Evolutionary conservation across 1,284 basidiomycete genomes (phyloP).

Genomic region (Naganishia cerealis): DNA sequence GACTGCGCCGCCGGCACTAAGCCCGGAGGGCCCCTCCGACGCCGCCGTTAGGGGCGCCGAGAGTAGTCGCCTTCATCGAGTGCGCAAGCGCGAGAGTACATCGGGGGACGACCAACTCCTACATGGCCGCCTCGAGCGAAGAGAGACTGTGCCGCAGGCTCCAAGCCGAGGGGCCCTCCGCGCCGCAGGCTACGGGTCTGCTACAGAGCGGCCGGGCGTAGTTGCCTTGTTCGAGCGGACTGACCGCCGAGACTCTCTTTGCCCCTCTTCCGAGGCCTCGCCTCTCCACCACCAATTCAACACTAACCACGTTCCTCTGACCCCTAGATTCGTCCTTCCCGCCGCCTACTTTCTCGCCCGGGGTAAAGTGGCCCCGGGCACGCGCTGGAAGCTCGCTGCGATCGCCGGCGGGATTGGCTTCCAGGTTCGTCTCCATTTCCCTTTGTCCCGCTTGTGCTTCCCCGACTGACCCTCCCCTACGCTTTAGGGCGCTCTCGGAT

Average conservation of each 20-base stretch:
- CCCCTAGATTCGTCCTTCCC: slow-evolving; percentile 70
- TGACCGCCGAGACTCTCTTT: no score
- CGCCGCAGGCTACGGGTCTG: no score
- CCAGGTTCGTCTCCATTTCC: slow-evolving; percentile 44
- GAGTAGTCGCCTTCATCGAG: slow-evolving; percentile 4
- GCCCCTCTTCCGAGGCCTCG: no score
- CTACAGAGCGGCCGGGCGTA: no score
- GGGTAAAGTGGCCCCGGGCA: slow-evolving; percentile 65
- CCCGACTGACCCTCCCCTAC: no score
- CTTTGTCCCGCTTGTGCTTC: slow-evolving; percentile 2
- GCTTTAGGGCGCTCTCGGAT: slow-evolving; percentile 79
- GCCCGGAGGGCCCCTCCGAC: background rate
- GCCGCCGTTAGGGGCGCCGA: background rate
- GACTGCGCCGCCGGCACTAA: no score
- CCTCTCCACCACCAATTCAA: background rate
- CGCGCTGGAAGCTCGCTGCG: slow-evolving; percentile 66
- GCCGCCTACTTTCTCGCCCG: slow-evolving; percentile 73
- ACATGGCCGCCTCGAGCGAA: background rate
- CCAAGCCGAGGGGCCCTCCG: no score
- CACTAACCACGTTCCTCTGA: background rate
- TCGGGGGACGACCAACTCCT: background rate
- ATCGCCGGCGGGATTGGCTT: slow-evolving; percentile 79
- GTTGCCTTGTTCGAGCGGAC: no score
- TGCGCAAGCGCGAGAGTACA: background rate
- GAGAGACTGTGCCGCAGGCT: background rate